A percentile compares a stretch with the other conserved stretches of the same genome.
These are phyloP conservation scores for Aspergillus nanangensis DNA, from an alignment of 495 filamentous ascomycete genomes.

Conservation along the genomic window DNA sequence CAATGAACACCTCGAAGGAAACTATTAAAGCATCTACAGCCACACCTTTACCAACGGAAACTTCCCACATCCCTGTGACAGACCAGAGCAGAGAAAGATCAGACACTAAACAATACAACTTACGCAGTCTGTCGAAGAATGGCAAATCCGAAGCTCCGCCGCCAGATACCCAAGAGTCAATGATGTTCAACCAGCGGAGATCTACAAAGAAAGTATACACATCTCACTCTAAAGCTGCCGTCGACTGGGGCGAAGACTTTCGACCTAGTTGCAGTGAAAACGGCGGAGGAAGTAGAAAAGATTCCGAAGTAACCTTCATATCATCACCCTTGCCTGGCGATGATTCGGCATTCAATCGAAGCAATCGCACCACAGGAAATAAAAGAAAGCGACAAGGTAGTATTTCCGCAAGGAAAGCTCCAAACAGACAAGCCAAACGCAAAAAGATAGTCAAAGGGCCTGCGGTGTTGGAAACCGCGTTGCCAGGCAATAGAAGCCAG, in stretches of 20 bases:
- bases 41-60: too few species aligned
- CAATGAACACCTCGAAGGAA: too few species aligned
- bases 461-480: too few species aligned
- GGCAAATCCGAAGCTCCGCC: not conserved
- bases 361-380: constrained; percentile 6
- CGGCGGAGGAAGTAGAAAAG: not conserved
- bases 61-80: too few species aligned
- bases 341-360: not conserved
- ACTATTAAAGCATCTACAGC: too few species aligned
- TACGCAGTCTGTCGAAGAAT: not conserved
- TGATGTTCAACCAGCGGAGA: constrained; percentile 6
- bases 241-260: constrained; percentile 34
- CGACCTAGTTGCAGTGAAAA: constrained; percentile 24
- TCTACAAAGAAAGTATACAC: constrained; percentile 8
- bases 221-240: constrained; percentile 9
- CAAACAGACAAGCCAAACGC: too few species aligned
- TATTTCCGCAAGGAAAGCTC: not conserved
- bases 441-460: too few species aligned
- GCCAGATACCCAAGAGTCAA: constrained; percentile 14
- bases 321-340: constrained; percentile 14
- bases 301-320: constrained; percentile 9
- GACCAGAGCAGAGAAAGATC: too few species aligned
- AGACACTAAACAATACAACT: too few species aligned
- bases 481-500: too few species aligned
- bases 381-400: too few species aligned